Percentiles rank a stretch among this genome's conserved stretches.
Conservation (phyloP, 306 rosid species). For the Cicer judaicum region DNA sequence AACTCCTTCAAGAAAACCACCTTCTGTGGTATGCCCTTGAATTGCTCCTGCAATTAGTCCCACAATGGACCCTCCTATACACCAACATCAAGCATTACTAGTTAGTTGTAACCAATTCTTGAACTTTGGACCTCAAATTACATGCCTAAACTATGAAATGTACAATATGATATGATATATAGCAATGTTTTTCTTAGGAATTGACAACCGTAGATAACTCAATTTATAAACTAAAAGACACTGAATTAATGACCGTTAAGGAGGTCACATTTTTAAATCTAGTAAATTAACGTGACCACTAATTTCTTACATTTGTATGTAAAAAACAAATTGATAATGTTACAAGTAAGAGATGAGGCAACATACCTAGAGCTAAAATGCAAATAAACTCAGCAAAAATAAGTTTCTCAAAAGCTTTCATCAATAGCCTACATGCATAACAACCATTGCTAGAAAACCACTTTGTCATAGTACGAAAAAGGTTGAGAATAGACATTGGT, state of each 20-base stretch:
- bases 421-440: slow-evolving; percentile 22
- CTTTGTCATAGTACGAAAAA: not conserved
- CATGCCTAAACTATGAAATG: too few relatives aligned
- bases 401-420: slow-evolving; percentile 30
- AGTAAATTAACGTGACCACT: too few relatives aligned
- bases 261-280: too few relatives aligned
- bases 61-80: slow-evolving; percentile 53
- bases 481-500: not conserved
- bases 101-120: too few relatives aligned
- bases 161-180: too few relatives aligned
- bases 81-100: not conserved
- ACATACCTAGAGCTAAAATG: slow-evolving; percentile 49
- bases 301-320: too few relatives aligned
- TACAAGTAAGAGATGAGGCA: not conserved
- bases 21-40: slow-evolving; percentile 51
- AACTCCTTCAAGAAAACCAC: slow-evolving; percentile 59
- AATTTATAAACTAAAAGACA: too few relatives aligned
- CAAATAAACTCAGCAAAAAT: slow-evolving; percentile 40
- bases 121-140: too few relatives aligned
- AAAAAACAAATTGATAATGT: not conserved
- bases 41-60: slow-evolving; percentile 55
- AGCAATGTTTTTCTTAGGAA: too few relatives aligned
- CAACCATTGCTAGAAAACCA: slow-evolving; percentile 37
- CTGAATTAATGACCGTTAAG: too few relatives aligned
- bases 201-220: too few relatives aligned